Conservation (phyloP, 1,139 yeast genomes). For the Saccharomyces hybrid region DNA sequence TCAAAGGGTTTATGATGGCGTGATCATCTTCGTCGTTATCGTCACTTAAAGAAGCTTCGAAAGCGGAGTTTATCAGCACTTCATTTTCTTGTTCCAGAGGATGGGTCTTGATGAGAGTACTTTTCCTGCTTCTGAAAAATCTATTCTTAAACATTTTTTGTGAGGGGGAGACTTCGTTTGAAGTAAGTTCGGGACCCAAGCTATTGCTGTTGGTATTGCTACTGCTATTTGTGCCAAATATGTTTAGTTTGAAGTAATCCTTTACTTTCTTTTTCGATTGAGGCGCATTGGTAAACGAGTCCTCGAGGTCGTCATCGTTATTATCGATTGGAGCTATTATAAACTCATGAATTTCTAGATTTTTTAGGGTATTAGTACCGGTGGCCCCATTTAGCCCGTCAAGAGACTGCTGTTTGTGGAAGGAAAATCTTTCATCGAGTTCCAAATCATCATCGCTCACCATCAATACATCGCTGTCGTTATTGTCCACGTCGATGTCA, state of each 20-base stretch:
- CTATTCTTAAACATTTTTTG: neutral
- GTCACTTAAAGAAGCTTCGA: neutral
- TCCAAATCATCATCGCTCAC: neutral
- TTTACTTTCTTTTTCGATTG: slow-evolving; percentile 13
- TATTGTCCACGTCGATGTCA: neutral
- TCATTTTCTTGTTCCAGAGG: neutral
- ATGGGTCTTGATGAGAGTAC: neutral
- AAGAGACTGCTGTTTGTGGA: neutral
- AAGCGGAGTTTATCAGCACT: neutral
- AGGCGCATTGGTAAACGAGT: neutral
- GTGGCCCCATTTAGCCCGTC: neutral
- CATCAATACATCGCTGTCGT: neutral
- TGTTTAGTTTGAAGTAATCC: slow-evolving; percentile 18
- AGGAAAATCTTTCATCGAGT: neutral
- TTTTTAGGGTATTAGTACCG: neutral
- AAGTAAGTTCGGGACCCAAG: neutral
- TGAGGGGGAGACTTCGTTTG: neutral
- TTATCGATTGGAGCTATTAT: neutral
- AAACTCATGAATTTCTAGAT: neutral
- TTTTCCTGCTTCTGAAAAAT: neutral
- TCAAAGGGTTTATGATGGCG: neutral
- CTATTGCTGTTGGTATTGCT: slow-evolving; percentile 1
- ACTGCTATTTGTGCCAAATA: slow-evolving; percentile 9
- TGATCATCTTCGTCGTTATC: neutral
- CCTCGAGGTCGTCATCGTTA: neutral